phyloP scores from a whole-genome alignment of 2,329 filamentous ascomycete genomes.

The Grosmannia penicillata region DNA sequence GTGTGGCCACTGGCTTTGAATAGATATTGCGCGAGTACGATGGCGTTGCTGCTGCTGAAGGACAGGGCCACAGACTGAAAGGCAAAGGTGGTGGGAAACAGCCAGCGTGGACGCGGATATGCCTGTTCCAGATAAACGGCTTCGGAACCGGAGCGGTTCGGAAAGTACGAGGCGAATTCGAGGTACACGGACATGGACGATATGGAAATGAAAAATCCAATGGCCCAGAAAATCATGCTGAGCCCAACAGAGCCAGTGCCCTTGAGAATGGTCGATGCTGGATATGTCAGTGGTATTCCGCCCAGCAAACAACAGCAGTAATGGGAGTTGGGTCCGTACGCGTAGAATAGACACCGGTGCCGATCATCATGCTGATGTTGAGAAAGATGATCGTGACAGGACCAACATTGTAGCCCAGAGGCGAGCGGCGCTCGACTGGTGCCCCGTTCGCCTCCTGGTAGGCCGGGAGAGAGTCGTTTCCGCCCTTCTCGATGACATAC shows the following conservation, averaged over 20 bases:
- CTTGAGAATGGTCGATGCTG: slow-evolving; percentile 41
- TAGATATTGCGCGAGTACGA: slow-evolving; percentile 49
- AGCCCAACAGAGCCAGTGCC: slow-evolving; percentile 48
- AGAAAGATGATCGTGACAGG: slow-evolving; percentile 40
- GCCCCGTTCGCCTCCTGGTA: slow-evolving; percentile 44
- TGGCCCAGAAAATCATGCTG: slow-evolving; percentile 46
- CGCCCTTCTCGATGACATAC: slow-evolving; percentile 5
- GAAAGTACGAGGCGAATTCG: slow-evolving; percentile 50
- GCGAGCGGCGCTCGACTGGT: slow-evolving; percentile 41
- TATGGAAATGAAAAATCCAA: slow-evolving; percentile 43
- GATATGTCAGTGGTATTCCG: too few relatives aligned
- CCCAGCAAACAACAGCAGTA: background rate
- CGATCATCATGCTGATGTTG: slow-evolving; percentile 48
- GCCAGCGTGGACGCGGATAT: slow-evolving; percentile 46
- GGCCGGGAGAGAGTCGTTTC: slow-evolving; percentile 9
- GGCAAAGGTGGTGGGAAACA: slow-evolving; percentile 50
- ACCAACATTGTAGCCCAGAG: slow-evolving; percentile 42
- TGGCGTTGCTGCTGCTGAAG: slow-evolving; percentile 50
- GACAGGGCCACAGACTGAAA: slow-evolving; percentile 48
- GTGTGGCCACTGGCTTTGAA: slow-evolving; percentile 37
- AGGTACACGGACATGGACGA: slow-evolving; percentile 44
- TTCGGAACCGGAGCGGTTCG: slow-evolving; percentile 49
- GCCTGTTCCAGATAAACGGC: slow-evolving; percentile 56
- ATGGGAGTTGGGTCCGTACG: slow-evolving; percentile 25
- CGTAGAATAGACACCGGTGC: slow-evolving; percentile 47